These are phyloP conservation scores for Axilococcus clingmanii DNA, from an alignment of 139 green algal genomes.

Conservation along the genomic window DNA sequence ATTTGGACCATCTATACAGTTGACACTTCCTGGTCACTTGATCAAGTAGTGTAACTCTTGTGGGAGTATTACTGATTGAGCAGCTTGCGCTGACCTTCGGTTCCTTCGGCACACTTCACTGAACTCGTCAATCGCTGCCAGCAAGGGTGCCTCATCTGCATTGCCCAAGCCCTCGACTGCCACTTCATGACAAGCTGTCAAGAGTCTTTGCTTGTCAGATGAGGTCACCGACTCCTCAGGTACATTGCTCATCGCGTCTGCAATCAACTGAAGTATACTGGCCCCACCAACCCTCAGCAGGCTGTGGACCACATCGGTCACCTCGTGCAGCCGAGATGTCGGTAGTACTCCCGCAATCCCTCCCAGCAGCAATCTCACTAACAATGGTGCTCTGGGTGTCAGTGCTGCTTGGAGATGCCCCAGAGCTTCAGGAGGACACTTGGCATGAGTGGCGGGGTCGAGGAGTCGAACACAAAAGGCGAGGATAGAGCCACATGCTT, in stretches of 20 bases:
- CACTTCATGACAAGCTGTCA: conserved; percentile 13
- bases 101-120: conserved; percentile 57
- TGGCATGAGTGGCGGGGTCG: conserved; percentile 14
- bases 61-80: conserved; percentile 50
- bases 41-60: conserved; percentile 36
- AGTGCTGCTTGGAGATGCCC: conserved; percentile 19
- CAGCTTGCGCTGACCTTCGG: conserved; percentile 24
- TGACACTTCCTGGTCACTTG: no score
- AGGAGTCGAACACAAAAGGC: conserved; percentile 48
- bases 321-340: conserved; percentile 22
- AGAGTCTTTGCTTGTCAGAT: conserved; percentile 38
- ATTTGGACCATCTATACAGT: no score
- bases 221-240: conserved; percentile 30
- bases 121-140: conserved; percentile 47
- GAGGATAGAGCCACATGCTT: conserved; percentile 59
- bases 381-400: conserved; percentile 13
- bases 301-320: conserved; percentile 37
- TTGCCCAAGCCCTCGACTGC: conserved; percentile 9
- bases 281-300: conserved; percentile 28
- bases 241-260: conserved; percentile 28
- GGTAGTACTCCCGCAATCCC: conserved; percentile 42
- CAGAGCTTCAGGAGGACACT: conserved; percentile 7
- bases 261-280: conserved; percentile 38
- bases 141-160: conserved; percentile 18
- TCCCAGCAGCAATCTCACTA: conserved; percentile 43